phyloP scores from a whole-genome alignment of 108 stramenopile species.

The Mediolabrus comicus region DNA sequence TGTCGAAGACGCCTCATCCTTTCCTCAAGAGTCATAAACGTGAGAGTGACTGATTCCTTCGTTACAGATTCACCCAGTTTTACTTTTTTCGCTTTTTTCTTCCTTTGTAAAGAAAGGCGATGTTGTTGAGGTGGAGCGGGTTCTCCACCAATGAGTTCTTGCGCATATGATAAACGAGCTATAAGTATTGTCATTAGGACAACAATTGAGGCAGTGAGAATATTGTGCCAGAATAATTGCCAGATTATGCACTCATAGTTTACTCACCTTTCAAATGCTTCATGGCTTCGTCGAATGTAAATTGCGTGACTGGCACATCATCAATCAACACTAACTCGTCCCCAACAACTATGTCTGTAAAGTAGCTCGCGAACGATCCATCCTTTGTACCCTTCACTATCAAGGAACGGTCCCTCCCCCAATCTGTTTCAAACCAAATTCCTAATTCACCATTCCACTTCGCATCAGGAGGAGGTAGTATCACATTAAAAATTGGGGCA shows the following conservation, averaged over 20 bases:
- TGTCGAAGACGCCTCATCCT: slow-evolving; percentile 76
- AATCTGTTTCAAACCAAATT: slow-evolving; percentile 95
- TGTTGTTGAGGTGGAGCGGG: slow-evolving; percentile 1
- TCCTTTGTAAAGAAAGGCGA: slow-evolving; percentile 8
- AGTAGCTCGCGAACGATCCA: slow-evolving; percentile 76
- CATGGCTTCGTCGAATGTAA: slow-evolving; percentile 88
- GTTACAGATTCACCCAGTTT: neutral
- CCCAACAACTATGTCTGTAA: slow-evolving; percentile 87
- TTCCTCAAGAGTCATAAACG: slow-evolving; percentile 91
- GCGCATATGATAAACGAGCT: slow-evolving; percentile 13
- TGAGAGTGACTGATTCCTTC: slow-evolving; percentile 53
- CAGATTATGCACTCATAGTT: neutral
- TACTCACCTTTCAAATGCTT: slow-evolving; percentile 53
- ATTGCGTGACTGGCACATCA: slow-evolving; percentile 54
- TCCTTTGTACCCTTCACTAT: slow-evolving; percentile 90
- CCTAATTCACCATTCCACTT: slow-evolving; percentile 84
- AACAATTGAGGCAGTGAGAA: neutral
- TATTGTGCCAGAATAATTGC: neutral
- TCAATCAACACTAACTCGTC: slow-evolving; percentile 90
- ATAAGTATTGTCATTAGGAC: neutral
- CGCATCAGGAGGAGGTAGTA: slow-evolving; percentile 59
- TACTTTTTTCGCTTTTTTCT: slow-evolving; percentile 14
- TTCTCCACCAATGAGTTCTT: slow-evolving; percentile 1
- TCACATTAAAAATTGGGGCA: slow-evolving; percentile 76
- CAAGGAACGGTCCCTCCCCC: slow-evolving; percentile 62